A percentile compares a stretch with the other conserved stretches of the same genome.
These are phyloP conservation scores for Auricularia auricula-judae DNA, from an alignment of 768 basidiomycete species.

Conservation along the genomic window DNA sequence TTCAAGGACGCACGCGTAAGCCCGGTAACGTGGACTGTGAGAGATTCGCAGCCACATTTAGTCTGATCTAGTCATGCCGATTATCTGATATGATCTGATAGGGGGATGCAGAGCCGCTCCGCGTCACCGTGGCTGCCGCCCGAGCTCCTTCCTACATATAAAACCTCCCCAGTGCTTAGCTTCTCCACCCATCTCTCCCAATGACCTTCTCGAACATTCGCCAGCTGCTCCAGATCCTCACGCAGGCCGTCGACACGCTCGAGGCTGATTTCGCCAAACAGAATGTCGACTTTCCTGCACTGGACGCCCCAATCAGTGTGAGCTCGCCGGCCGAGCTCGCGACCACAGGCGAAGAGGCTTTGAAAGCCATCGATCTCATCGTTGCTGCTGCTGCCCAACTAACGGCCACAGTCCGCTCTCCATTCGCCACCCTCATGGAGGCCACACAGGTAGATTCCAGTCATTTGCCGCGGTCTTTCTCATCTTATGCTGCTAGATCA, in stretches of 20 bases:
- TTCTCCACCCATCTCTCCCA: background rate
- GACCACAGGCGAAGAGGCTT: background rate
- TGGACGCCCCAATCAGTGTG: background rate
- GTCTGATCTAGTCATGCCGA: too few species aligned
- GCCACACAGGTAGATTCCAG: background rate
- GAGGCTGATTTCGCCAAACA: background rate
- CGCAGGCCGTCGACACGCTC: background rate
- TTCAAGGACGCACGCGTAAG: too few species aligned
- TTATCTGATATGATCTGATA: too few species aligned
- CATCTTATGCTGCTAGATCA: constrained; percentile 35
- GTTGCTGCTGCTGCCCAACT: constrained; percentile 64
- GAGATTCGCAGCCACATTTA: too few species aligned
- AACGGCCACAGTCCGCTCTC: constrained; percentile 49
- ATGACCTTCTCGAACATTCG: background rate
- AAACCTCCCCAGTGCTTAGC: too few species aligned
- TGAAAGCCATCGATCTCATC: constrained; percentile 21
- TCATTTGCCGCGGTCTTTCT: background rate
- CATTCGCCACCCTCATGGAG: constrained; percentile 65
- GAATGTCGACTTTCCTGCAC: background rate
- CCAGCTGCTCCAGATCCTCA: background rate
- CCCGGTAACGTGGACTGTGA: too few species aligned
- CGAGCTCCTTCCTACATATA: too few species aligned
- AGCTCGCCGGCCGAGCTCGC: background rate
- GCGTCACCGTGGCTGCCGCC: too few species aligned
- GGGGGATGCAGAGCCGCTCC: too few species aligned